These are phyloP conservation scores for Talaromyces albobiverticillius DNA, from an alignment of 2,329 filamentous ascomycete species.

Conservation along the genomic window DNA sequence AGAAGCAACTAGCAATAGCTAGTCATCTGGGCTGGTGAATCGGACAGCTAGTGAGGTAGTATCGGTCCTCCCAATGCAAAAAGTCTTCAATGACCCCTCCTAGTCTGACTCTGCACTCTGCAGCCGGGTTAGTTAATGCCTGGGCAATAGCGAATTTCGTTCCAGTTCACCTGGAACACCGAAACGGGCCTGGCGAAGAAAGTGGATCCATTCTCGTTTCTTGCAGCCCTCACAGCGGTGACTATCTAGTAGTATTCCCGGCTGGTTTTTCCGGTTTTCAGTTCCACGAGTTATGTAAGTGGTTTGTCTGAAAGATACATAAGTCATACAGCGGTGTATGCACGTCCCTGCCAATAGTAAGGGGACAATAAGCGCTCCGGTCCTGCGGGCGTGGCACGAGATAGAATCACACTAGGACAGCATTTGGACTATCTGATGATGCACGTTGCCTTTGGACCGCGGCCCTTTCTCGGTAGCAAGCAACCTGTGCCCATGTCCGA, in stretches of 20 bases:
- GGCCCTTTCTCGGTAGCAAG: conserved; percentile 2
- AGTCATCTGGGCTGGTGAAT: not conserved
- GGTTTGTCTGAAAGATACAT: not conserved
- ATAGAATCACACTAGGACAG: not conserved
- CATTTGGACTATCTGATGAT: not conserved
- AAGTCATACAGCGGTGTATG: not conserved
- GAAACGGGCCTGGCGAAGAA: not conserved
- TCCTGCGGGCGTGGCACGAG: conserved; percentile 6
- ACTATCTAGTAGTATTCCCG: not conserved
- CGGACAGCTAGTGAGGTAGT: conserved; percentile 7
- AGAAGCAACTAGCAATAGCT: not conserved
- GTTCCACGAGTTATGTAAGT: not conserved
- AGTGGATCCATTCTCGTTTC: conserved; percentile 6
- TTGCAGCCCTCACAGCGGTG: not conserved
- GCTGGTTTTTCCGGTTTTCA: not conserved
- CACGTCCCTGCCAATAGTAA: conserved; percentile 1
- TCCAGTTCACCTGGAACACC: conserved; percentile 2
- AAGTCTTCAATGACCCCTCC: conserved; percentile 6
- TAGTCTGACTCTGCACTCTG: conserved; percentile 1
- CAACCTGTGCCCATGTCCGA: not conserved
- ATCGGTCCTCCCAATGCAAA: not conserved
- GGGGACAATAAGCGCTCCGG: not conserved
- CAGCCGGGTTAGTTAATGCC: not conserved
- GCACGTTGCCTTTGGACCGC: not conserved
- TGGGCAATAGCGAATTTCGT: not conserved